These are phyloP conservation scores for Fusarium bulbicola DNA, from an alignment of 2,329 filamentous ascomycete species.

Conservation along the genomic window DNA sequence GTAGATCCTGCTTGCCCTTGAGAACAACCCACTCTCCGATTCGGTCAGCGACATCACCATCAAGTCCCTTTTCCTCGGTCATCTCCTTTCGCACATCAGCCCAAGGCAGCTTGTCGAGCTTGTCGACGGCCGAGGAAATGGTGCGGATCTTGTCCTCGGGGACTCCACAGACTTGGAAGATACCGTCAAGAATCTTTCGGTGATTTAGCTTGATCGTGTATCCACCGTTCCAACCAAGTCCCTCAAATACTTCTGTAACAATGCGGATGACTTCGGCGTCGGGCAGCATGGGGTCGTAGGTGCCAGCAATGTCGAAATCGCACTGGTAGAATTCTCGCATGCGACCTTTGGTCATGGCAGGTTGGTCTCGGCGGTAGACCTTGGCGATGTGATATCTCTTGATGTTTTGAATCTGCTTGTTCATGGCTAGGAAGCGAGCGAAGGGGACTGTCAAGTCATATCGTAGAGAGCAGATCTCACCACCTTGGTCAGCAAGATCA, in stretches of 20 bases:
- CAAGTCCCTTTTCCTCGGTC: constrained; percentile 89
- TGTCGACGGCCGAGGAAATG: constrained; percentile 94
- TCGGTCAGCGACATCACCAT: constrained; percentile 79
- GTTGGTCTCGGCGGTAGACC: constrained; percentile 65
- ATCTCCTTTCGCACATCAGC: constrained; percentile 90
- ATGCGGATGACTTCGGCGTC: constrained; percentile 91
- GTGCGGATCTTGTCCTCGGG: constrained; percentile 85
- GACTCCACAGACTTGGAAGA: constrained; percentile 92
- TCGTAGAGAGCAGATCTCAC: constrained; percentile 77
- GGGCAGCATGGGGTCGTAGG: constrained; percentile 89
- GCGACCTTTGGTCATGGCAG: constrained; percentile 83
- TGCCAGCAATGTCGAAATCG: constrained; percentile 93
- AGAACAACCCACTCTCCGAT: constrained; percentile 86
- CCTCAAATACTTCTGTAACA: constrained; percentile 84
- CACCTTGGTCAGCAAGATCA: constrained; percentile 86
- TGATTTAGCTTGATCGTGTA: constrained; percentile 96
- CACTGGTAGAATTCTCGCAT: constrained; percentile 98
- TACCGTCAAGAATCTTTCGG: constrained; percentile 90
- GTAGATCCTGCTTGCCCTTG: constrained; percentile 78
- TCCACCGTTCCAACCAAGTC: constrained; percentile 75
- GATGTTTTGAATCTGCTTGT: constrained; percentile 80
- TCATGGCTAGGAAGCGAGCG: constrained; percentile 93
- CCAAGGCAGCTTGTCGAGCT: constrained; percentile 94
- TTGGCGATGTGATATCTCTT: constrained; percentile 97
- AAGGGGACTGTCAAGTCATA: constrained; percentile 92